Evolutionary conservation across 495 filamentous ascomycete species (phyloP).

Genomic region (Lophium mytilinum): DNA sequence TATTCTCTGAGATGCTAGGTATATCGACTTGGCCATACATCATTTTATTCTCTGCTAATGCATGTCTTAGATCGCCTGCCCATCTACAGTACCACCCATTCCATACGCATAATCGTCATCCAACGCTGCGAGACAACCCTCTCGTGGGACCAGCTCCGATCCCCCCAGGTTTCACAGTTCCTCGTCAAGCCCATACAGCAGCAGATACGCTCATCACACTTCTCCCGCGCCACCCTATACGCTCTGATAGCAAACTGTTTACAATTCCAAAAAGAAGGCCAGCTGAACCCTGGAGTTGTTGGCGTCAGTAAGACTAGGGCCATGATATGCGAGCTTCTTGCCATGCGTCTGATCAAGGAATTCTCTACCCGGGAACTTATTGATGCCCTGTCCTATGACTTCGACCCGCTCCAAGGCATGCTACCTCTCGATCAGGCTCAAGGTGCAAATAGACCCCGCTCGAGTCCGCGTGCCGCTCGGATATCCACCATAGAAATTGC

Average conservation of each 20-base stretch:
- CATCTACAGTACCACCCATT: slow-evolving; percentile 82
- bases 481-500: slow-evolving; percentile 87
- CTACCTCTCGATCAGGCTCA: slow-evolving; percentile 36
- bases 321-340: slow-evolving; percentile 83
- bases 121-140: slow-evolving; percentile 82
- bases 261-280: slow-evolving; percentile 82
- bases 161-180: slow-evolving; percentile 91
- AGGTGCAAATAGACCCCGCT: slow-evolving; percentile 29
- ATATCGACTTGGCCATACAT: neutral
- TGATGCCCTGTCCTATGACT: slow-evolving; percentile 89
- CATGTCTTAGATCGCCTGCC: slow-evolving; percentile 55
- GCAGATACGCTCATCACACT: slow-evolving; percentile 68
- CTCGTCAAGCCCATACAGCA: slow-evolving; percentile 86
- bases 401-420: slow-evolving; percentile 80
- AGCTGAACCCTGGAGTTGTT: slow-evolving; percentile 70
- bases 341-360: slow-evolving; percentile 81
- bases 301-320: slow-evolving; percentile 75
- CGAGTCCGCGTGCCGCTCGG: slow-evolving; percentile 49
- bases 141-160: slow-evolving; percentile 91
- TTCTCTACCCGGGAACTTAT: slow-evolving; percentile 81
- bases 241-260: slow-evolving; percentile 86
- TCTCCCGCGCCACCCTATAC: slow-evolving; percentile 78
- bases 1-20: slow-evolving; percentile 26
- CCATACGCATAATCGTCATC: slow-evolving; percentile 72
- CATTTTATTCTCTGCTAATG: slow-evolving; percentile 15